A percentile compares a stretch with the other conserved stretches of the same genome.
Conservation (phyloP, 1,284 basidiomycete species). For the Irpex lacteus region DNA sequence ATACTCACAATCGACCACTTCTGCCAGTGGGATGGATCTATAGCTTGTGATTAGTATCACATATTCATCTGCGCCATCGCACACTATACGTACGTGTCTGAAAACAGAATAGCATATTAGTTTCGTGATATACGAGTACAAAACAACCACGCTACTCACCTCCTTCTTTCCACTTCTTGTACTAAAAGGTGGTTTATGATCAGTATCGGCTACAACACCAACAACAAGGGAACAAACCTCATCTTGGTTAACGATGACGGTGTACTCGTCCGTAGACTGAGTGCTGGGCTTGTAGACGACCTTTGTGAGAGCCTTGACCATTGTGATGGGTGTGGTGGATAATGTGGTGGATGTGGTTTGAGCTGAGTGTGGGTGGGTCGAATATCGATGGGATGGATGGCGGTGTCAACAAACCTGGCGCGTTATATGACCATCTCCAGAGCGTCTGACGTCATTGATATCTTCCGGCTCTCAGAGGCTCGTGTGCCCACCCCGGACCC, state of each 20-base stretch:
- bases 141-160: conserved; percentile 41
- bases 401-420: background rate
- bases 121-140: conserved; percentile 6
- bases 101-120: conserved; percentile 4
- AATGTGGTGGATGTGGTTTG: conserved; percentile 1
- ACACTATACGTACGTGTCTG: conserved; percentile 61
- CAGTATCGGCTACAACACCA: conserved; percentile 12
- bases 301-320: conserved; percentile 50
- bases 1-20: conserved; percentile 73
- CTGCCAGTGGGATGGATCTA: conserved; percentile 63
- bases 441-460: background rate
- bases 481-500: background rate
- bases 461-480: background rate
- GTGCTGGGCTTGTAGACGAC: conserved; percentile 76
- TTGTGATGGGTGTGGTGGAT: conserved; percentile 24
- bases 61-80: conserved; percentile 8
- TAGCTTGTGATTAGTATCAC: conserved; percentile 5
- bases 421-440: background rate
- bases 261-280: conserved; percentile 69
- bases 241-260: conserved; percentile 61
- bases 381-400: background rate
- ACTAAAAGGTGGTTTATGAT: conserved; percentile 39
- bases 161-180: conserved; percentile 75
- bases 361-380: background rate
- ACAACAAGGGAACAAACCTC: conserved; percentile 44